These are phyloP conservation scores for Nicotiana paniculata DNA, from an alignment of 257 asterid species.

Conservation along the genomic window DNA sequence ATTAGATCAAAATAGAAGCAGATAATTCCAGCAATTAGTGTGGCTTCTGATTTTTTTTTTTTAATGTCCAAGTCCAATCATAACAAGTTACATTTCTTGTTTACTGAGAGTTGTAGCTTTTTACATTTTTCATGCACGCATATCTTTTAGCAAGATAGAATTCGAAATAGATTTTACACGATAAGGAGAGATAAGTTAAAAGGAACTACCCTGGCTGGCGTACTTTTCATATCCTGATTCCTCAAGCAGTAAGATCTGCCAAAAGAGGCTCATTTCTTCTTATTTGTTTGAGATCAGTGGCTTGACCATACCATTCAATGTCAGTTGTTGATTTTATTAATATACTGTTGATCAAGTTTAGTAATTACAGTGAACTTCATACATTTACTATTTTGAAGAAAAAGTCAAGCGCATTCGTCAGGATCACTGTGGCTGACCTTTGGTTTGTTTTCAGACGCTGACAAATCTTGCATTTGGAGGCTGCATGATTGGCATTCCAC, in stretches of 20 bases:
- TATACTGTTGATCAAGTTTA: not conserved
- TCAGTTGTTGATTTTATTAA: not conserved
- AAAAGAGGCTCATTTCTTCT: too few relatives aligned
- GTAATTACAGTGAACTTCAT: not conserved
- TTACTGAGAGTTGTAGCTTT: not conserved
- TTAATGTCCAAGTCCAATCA: not conserved
- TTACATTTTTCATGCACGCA: not conserved
- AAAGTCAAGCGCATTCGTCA: not conserved
- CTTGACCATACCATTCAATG: not conserved
- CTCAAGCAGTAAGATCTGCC: not conserved
- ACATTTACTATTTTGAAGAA: not conserved
- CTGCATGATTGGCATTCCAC: slow-evolving; percentile 75
- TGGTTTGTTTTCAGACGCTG: slow-evolving; percentile 51
- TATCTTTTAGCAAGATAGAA: not conserved
- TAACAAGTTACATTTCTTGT: not conserved
- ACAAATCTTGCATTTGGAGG: slow-evolving; percentile 77
- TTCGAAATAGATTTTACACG: not conserved
- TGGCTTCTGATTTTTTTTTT: not conserved
- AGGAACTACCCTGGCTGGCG: not conserved
- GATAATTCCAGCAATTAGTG: not conserved
- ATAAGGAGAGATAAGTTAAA: too few relatives aligned
- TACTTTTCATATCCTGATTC: not conserved
- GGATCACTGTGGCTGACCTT: slow-evolving; percentile 12
- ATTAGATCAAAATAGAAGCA: not conserved
- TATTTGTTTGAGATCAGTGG: not conserved